Base-by-base conservation (phyloP, 352 stramenopile species). In the Globisporangium paddicum region DNA sequence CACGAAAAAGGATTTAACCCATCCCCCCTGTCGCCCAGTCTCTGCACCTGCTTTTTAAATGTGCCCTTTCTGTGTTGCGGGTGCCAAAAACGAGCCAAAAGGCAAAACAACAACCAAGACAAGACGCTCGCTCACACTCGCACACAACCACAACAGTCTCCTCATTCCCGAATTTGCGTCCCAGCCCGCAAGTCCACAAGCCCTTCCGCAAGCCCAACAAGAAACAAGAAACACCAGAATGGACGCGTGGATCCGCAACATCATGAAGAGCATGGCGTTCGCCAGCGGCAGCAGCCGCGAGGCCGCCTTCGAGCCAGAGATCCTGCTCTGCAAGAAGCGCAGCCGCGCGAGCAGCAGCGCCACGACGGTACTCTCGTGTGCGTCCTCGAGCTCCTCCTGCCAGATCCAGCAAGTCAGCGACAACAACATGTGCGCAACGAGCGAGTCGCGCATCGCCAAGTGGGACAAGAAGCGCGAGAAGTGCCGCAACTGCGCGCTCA, bases 401-500 rank as follows among this genome's bases (percentile, higher is more conserved):
- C 23, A 40, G 25, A 32, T 58, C 35, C 35, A 58, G 16, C 28
- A 32, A 32, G 50, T 47, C 35, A 54, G 28, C 64, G 72, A 35
- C 10, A 93, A 91, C 56, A 25, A 32, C 66, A 6, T 34, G 21
- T 21, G 21, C 55, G 21, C 37, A 60, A 46, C 26, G 64, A 73
- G 40, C 7, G 26, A 61, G 13, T 55, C 69, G 16, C 77, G 77
- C 60, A 86, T 90, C 53, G 79, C 83, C 23, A 72, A 87, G 58
- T 93, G 86, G 83, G 86, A 95, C 70, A 89, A 87, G 55, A 93
- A 93, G 72, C 86, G 86, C 56, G 77, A 88, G 28, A 87, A 88
- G 68, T 95, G 86, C 72, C 49, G 53, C 57, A 95, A 95, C 72
- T 95, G 86, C 71, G 71, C 80, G 49, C 82, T 83, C 60, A 90